Conservation (phyloP, 306 rosid species). For the Lathyrus aphaca region DNA sequence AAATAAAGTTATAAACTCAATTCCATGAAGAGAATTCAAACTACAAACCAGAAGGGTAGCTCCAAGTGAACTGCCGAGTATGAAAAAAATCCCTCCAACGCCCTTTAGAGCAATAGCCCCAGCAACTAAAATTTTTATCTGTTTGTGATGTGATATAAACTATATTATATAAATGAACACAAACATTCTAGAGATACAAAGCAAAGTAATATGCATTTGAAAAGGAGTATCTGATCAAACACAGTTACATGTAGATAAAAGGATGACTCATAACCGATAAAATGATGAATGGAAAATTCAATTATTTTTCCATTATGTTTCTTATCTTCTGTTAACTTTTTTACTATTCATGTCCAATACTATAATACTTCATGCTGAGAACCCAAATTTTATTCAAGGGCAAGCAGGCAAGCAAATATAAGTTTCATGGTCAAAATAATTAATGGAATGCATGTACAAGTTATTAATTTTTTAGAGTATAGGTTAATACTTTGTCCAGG, state of each 20-base stretch:
- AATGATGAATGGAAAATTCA: slow-evolving; percentile 31
- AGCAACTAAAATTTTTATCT: slow-evolving; percentile 51
- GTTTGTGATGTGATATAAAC: slow-evolving; percentile 35
- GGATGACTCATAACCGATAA: slow-evolving; percentile 20
- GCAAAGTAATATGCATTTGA: neutral
- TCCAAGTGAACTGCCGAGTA: slow-evolving; percentile 56
- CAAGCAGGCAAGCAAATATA: slow-evolving; percentile 16
- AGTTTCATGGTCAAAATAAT: slow-evolving; percentile 19
- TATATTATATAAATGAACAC: slow-evolving; percentile 13
- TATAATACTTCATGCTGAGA: slow-evolving; percentile 12
- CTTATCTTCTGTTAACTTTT: too few relatives aligned
- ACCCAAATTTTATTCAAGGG: neutral
- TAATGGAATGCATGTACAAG: neutral
- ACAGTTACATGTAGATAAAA: neutral
- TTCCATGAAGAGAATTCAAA: slow-evolving; percentile 2
- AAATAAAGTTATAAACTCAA: slow-evolving; percentile 12
- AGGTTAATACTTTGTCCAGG: slow-evolving; percentile 24
- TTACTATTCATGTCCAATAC: slow-evolving; percentile 11
- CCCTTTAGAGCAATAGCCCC: slow-evolving; percentile 59
- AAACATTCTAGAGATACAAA: slow-evolving; percentile 18
- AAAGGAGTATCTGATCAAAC: slow-evolving; percentile 23
- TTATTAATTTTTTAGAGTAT: neutral
- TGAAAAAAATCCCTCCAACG: slow-evolving; percentile 57
- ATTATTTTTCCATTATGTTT: slow-evolving; percentile 20
- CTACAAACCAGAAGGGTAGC: slow-evolving; percentile 63